Evolutionary conservation across 331 rosid genomes (phyloP), one percentile per base, ranked within the genome.

Genomic region (Cydonia oblonga): DNA sequence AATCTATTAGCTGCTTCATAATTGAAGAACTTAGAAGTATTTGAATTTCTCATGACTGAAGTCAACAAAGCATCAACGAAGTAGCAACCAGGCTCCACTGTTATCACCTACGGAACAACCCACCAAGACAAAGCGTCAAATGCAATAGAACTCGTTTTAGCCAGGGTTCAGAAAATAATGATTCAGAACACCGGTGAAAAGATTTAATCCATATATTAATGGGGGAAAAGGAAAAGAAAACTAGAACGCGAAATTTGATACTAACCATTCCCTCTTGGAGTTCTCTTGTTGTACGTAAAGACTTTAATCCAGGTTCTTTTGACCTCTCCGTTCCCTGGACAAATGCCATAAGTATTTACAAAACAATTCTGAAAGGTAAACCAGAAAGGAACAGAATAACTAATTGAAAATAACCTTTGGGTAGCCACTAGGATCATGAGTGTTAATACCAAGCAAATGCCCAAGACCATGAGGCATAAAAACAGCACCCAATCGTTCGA

Each of bases 71-170:
- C 92, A 79, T 93, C 90, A 68, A 90, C 87, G 69, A 93, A 89
- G 90, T 93, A 93, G 90, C 97, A 93, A 71, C 98, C 97, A 61
- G 96, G 98, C 81, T 93, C 97, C 75, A 93, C 98, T 0, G 98
- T 90, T 70, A 93, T 90, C 81, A 93, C 97, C 98, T 93, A 42
- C 42, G 63, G 61, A 72, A 33, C 58, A 62, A 70, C 20, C n/a
- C 53, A 61, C 66, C 56, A 18, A 38, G 56, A 78, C 19, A 56
- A 38, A 33, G 38, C 26, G 14, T 73, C 29, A 60, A 60, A 6
- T 81, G 28, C 60, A 33, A 59, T 15, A 65, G 23, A 28, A 51
- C 28, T 16, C 9, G 60, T 14, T n/a, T 63, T 38, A 16, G 42
- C 9, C 29, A 29, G 49, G 26, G 38, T 13, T 53, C 38, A 29